A percentile compares a stretch with the other conserved stretches of the same genome.
These are phyloP conservation scores for Dalbergia cultrata DNA, from an alignment of 306 rosid genomes.

Conservation along the genomic window DNA sequence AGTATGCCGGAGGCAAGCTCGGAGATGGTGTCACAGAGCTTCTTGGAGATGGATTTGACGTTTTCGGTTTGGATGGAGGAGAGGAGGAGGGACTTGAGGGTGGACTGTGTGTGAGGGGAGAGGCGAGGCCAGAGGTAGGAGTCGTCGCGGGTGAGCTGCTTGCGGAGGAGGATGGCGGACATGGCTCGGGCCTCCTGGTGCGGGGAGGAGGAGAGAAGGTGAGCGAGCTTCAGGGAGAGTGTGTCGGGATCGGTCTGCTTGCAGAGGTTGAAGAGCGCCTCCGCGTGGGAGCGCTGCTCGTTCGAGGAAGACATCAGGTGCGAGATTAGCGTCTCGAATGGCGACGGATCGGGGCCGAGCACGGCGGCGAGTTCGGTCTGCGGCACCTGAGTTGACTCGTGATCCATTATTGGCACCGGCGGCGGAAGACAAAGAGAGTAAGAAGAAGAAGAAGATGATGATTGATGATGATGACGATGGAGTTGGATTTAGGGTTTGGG, in stretches of 20 bases:
- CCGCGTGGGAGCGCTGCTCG: conserved; percentile 91
- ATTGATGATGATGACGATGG: neutral
- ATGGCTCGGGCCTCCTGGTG: conserved; percentile 86
- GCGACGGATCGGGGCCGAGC: conserved; percentile 84
- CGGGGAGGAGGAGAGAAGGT: conserved; percentile 80
- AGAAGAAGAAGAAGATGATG: neutral
- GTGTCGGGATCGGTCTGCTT: conserved; percentile 92
- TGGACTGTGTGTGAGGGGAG: conserved; percentile 62
- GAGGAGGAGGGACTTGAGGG: conserved; percentile 81
- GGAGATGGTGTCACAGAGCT: conserved; percentile 88
- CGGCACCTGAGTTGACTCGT: conserved; percentile 81
- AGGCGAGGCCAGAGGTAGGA: conserved; percentile 93
- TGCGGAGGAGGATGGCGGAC: conserved; percentile 96
- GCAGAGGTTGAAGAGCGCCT: conserved; percentile 88
- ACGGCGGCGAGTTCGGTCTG: conserved; percentile 86
- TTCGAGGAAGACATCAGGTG: conserved; percentile 93
- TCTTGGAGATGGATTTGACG: conserved; percentile 78
- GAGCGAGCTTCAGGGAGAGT: conserved; percentile 82
- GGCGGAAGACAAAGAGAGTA: neutral
- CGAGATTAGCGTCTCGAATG: conserved; percentile 84
- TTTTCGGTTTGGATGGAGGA: conserved; percentile 79
- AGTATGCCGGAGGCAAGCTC: conserved; percentile 94
- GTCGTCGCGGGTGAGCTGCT: conserved; percentile 94
- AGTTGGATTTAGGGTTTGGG: conserved; percentile 48
- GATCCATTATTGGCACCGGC: conserved; percentile 64